Conservation (phyloP, 371 early-diverging fungal genomes). For the Gilbertella persicaria region DNA sequence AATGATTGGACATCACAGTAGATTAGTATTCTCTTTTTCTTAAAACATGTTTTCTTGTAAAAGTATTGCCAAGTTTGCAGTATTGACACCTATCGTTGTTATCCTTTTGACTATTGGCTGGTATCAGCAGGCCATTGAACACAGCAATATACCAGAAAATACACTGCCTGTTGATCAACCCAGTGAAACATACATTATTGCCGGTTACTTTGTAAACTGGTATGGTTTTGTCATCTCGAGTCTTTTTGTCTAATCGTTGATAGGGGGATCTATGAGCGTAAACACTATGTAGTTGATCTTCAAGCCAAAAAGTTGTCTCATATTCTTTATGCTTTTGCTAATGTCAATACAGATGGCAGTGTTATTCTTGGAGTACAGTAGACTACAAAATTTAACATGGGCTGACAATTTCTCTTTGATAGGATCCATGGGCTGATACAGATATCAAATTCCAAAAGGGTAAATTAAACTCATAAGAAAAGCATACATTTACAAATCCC, state of each 20-base stretch:
- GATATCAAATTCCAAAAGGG: slow-evolving; percentile 41
- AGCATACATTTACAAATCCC: not conserved
- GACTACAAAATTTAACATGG: not conserved
- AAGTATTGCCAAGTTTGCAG: slow-evolving; percentile 13
- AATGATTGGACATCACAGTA: too few relatives aligned
- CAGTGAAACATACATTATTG: slow-evolving; percentile 22
- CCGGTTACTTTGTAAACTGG: slow-evolving; percentile 43
- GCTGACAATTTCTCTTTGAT: not conserved
- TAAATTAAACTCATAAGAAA: slow-evolving; percentile 4
- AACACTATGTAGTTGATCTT: slow-evolving; percentile 61
- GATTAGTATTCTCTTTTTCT: slow-evolving; percentile 1
- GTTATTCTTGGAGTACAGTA: slow-evolving; percentile 58
- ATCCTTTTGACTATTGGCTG: slow-evolving; percentile 33
- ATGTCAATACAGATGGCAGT: slow-evolving; percentile 65
- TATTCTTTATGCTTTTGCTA: slow-evolving; percentile 89
- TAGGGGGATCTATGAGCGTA: slow-evolving; percentile 76
- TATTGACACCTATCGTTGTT: slow-evolving; percentile 30
- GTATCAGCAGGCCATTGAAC: slow-evolving; percentile 26
- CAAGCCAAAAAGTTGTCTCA: slow-evolving; percentile 66
- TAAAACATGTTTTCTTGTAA: slow-evolving; percentile 1
- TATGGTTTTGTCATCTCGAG: not conserved
- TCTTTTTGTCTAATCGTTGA: not conserved
- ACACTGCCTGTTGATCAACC: slow-evolving; percentile 4
- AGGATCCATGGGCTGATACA: slow-evolving; percentile 51
- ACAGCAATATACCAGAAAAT: slow-evolving; percentile 7